Conservation (phyloP, 2,329 filamentous ascomycete species). For the Sporothrix globosa region DNA sequence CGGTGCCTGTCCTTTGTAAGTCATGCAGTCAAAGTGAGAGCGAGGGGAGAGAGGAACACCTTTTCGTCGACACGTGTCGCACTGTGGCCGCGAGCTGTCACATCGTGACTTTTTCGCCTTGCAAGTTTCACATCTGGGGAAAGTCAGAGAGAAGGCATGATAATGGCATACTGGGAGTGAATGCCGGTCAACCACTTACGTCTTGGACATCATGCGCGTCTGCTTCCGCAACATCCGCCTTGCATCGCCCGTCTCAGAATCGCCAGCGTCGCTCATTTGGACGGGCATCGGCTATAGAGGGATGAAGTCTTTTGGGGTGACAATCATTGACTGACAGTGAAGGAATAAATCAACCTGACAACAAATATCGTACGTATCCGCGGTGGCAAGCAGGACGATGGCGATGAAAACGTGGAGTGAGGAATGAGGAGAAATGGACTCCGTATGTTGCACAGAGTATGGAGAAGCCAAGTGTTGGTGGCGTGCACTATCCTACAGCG, state of each 20-base stretch:
- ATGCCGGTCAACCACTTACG: neutral
- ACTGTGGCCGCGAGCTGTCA: constrained; percentile 33
- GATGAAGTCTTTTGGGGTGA: neutral
- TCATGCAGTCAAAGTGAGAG: too few relatives aligned
- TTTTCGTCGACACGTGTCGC: constrained; percentile 31
- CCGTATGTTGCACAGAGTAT: too few relatives aligned
- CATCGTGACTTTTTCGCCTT: constrained; percentile 34
- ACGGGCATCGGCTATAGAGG: neutral
- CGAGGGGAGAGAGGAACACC: neutral
- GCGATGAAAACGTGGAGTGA: too few relatives aligned
- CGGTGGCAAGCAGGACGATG: too few relatives aligned
- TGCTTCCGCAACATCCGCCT: constrained; percentile 18
- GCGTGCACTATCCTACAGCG: too few relatives aligned
- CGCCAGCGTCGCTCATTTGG: constrained; percentile 9
- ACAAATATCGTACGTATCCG: too few relatives aligned
- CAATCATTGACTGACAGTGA: too few relatives aligned
- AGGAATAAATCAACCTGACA: too few relatives aligned
- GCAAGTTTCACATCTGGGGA: constrained; percentile 32
- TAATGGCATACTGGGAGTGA: neutral
- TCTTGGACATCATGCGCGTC: constrained; percentile 25
- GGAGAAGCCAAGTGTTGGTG: too few relatives aligned
- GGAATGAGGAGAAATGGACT: too few relatives aligned
- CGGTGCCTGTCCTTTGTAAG: constrained; percentile 1
- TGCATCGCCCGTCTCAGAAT: constrained; percentile 1
- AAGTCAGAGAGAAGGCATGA: neutral